Base-by-base conservation (phyloP, 176 grass and related monocot genomes). In the Juncus inflexus region DNA sequence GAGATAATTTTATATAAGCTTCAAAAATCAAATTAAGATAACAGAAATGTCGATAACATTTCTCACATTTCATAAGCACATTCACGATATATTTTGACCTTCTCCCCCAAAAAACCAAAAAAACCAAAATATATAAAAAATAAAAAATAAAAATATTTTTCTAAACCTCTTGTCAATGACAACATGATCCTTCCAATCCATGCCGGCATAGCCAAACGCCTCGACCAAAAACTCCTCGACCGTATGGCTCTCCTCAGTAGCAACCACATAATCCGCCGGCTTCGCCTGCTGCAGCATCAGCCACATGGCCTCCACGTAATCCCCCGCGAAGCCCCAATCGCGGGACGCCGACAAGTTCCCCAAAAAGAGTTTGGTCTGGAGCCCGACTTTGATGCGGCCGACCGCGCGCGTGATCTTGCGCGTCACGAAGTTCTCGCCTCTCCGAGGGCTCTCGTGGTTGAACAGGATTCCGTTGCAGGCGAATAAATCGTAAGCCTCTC, bases 241-340 rank as follows among this genome's bases (percentile, higher is more conserved):
- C 0, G 80, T 92, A 63, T 99, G 88, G 4, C 80, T 91, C 50
- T 99, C 82, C 7, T 99, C 88, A 0, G 94, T 97, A 40, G 94
- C 85, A 41, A 97, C 83, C 3, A 97, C 88, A 43, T 97, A 97
- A 37, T 97, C 94, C 2, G 50, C 85, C 7, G 94, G 85, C 67
- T 82, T 60, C 12, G 84, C 94, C 80, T 97, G 88, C 83, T 97
- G 94, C 63, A 97, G 85, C 94, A 97, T 92, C 38, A 84, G 82
- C 94, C 94, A 99, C 88, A 99, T 99, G 40, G 94, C 94, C 83
- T 99, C 85, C 0, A 99, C 94, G 12, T 99, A 99, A 59, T 99
- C 94, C 42, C 94, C 94, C 0, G 94, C 94, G 37, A 92, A 99
- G 0, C 94, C 94, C 94, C 94, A 99, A 11, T 99, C 94, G 68